A percentile compares a stretch with the other conserved stretches of the same genome.
Evolutionary conservation across 2,329 filamentous ascomycete genomes (phyloP).

Genomic region (Neocucurbitaria cava): DNA sequence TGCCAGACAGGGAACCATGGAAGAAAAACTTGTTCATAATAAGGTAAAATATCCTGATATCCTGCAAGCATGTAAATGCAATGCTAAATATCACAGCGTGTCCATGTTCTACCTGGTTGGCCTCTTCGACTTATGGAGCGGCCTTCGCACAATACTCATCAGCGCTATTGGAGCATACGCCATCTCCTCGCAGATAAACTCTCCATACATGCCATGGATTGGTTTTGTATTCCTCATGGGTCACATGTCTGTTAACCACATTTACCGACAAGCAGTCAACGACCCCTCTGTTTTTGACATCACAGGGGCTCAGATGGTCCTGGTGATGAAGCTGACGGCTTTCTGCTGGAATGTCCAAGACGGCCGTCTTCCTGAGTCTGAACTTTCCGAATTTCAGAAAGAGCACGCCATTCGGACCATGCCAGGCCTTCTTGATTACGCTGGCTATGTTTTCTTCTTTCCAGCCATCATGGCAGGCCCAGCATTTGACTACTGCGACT

Average conservation of each 20-base stretch:
- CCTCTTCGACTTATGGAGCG: constrained; percentile 90
- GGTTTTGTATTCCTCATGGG: constrained; percentile 94
- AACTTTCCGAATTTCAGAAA: constrained; percentile 87
- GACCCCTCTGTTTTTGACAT: constrained; percentile 78
- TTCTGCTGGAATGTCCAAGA: constrained; percentile 99
- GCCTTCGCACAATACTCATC: constrained; percentile 78
- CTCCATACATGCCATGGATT: constrained; percentile 97
- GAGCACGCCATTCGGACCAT: constrained; percentile 78
- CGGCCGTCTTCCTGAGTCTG: constrained; percentile 77
- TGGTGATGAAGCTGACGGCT: constrained; percentile 95
- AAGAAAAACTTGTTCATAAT: constrained; percentile 91
- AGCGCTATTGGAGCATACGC: constrained; percentile 80
- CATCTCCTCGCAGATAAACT: constrained; percentile 83
- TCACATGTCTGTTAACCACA: constrained; percentile 91
- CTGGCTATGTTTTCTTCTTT: constrained; percentile 94
- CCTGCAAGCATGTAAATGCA: not conserved
- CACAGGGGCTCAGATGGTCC: constrained; percentile 93
- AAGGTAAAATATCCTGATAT: constrained; percentile 56
- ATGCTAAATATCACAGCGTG: constrained; percentile 58
- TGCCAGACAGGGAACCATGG: constrained; percentile 83
- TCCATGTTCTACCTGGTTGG: constrained; percentile 92
- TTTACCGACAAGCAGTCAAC: constrained; percentile 76
- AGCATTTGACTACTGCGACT: constrained; percentile 93
- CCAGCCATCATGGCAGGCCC: constrained; percentile 88
- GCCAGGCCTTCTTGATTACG: constrained; percentile 79